These are phyloP conservation scores for Pleoardoris graminearum DNA, from an alignment of 2,329 filamentous ascomycete genomes.

Conservation along the genomic window DNA sequence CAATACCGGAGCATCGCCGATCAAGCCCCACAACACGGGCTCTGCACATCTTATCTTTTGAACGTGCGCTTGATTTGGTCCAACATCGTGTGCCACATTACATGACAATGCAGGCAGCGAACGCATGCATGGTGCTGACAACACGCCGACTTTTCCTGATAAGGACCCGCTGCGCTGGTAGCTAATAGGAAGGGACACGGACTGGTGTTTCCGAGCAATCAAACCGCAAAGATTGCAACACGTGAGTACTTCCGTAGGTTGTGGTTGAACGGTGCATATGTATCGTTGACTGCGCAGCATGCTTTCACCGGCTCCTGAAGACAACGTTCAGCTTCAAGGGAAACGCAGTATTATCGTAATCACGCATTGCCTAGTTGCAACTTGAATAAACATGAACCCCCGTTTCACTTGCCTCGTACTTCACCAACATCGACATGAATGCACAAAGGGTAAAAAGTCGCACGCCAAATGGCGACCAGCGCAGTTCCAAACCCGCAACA, in stretches of 20 bases:
- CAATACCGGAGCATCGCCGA: background rate
- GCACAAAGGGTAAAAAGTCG: background rate
- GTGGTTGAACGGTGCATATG: too few relatives aligned
- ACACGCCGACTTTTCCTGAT: background rate
- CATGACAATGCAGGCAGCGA: background rate
- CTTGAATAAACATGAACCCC: background rate
- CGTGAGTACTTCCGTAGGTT: too few relatives aligned
- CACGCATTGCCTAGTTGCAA: background rate
- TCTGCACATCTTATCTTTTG: background rate
- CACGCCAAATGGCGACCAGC: background rate
- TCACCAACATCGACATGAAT: background rate
- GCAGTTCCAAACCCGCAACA: background rate
- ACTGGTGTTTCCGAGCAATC: background rate
- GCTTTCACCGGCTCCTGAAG: too few relatives aligned
- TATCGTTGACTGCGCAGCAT: too few relatives aligned
- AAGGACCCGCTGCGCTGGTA: slow-evolving; percentile 1
- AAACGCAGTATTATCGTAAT: background rate
- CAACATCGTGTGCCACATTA: background rate
- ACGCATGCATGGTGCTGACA: slow-evolving; percentile 1
- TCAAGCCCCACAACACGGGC: background rate
- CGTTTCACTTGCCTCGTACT: background rate
- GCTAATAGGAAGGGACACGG: background rate
- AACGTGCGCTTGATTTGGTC: background rate
- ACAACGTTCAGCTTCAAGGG: too few relatives aligned
- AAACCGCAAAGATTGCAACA: background rate